Conservation (phyloP, 2,329 filamentous ascomycete species). For the Lecanosticta acicola region DNA sequence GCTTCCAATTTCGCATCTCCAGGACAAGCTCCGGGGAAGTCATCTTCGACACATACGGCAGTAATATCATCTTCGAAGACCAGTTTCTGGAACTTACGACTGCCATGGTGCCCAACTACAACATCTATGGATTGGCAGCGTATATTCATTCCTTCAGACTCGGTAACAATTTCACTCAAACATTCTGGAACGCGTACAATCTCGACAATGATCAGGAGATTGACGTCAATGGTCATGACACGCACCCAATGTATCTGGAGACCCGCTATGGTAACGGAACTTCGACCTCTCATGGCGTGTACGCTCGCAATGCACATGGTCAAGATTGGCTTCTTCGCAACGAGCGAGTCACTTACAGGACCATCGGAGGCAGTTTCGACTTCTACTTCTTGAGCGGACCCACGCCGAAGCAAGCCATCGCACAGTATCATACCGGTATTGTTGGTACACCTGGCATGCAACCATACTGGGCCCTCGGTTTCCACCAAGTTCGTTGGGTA, state of each 20-base stretch:
- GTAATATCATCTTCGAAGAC: slow-evolving; percentile 29
- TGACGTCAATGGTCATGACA: slow-evolving; percentile 29
- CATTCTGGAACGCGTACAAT: slow-evolving; percentile 27
- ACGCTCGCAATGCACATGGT: slow-evolving; percentile 31
- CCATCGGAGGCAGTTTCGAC: slow-evolving; percentile 48
- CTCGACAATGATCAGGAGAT: slow-evolving; percentile 23
- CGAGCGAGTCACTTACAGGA: slow-evolving; percentile 27
- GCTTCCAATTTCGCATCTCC: slow-evolving; percentile 29
- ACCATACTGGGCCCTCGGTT: slow-evolving; percentile 26
- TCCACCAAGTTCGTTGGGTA: slow-evolving; percentile 24
- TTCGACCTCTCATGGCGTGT: slow-evolving; percentile 29
- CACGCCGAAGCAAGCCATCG: slow-evolving; percentile 11
- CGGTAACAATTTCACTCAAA: slow-evolving; percentile 30
- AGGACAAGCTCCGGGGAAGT: slow-evolving; percentile 24
- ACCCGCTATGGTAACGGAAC: slow-evolving; percentile 26
- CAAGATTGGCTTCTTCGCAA: slow-evolving; percentile 31
- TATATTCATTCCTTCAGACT: slow-evolving; percentile 28
- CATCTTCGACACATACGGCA: slow-evolving; percentile 30
- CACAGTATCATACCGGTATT: slow-evolving; percentile 21
- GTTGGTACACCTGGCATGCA: slow-evolving; percentile 24
- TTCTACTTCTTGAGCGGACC: slow-evolving; percentile 68
- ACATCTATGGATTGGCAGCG: slow-evolving; percentile 31
- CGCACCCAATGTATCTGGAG: slow-evolving; percentile 33
- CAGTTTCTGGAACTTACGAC: slow-evolving; percentile 32
- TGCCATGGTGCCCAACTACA: slow-evolving; percentile 26